These are phyloP conservation scores for Lentinula detonsa DNA, from an alignment of 768 basidiomycete genomes.

Conservation along the genomic window DNA sequence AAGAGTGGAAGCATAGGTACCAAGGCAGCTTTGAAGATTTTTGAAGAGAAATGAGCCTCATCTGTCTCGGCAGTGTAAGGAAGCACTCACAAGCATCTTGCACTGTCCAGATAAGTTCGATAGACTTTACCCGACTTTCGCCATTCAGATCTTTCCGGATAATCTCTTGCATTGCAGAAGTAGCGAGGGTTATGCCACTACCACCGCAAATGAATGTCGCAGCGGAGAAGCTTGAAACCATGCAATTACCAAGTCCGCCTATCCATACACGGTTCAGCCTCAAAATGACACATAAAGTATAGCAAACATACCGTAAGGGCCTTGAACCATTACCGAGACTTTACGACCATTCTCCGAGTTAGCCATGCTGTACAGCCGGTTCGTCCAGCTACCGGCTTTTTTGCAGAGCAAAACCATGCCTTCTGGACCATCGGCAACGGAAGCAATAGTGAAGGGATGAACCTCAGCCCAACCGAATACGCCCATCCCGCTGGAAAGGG, in stretches of 20 bases:
- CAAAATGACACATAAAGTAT: neutral
- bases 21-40: constrained; percentile 19
- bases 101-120: constrained; percentile 50
- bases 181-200: constrained; percentile 51
- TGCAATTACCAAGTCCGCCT: constrained; percentile 39
- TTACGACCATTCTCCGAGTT: constrained; percentile 13
- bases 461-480: constrained; percentile 33
- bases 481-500: constrained; percentile 36
- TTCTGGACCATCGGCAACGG: constrained; percentile 35
- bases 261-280: constrained; percentile 12
- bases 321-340: constrained; percentile 31
- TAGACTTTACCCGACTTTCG: constrained; percentile 29
- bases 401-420: constrained; percentile 48
- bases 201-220: constrained; percentile 52
- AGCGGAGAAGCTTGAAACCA: constrained; percentile 41
- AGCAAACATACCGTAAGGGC: constrained; percentile 32
- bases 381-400: constrained; percentile 35
- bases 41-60: neutral
- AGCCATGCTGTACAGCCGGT: constrained; percentile 30
- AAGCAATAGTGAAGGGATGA: constrained; percentile 61
- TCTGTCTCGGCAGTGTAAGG: neutral
- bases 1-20: constrained; percentile 30
- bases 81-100: constrained; percentile 27
- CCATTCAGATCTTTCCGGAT: constrained; percentile 28
- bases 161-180: constrained; percentile 44